Evolutionary conservation across 768 basidiomycete species (phyloP).

Genomic region (Mycena floridula): DNA sequence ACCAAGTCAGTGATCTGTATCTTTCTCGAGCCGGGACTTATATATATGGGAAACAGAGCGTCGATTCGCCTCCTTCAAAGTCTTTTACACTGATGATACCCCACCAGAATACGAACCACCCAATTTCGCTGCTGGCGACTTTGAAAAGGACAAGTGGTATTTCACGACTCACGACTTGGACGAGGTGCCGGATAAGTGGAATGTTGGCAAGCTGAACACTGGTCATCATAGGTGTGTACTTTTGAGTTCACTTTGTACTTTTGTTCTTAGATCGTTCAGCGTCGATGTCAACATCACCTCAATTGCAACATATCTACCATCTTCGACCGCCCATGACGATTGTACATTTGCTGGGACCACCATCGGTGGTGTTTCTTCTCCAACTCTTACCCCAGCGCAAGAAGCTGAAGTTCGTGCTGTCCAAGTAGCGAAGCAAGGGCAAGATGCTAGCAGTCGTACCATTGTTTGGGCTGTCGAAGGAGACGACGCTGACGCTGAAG

Average conservation of each 20-base stretch:
- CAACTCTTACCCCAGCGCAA: slow-evolving; percentile 48
- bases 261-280: slow-evolving; percentile 25
- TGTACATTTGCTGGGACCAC: slow-evolving; percentile 48
- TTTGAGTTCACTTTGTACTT: neutral
- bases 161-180: slow-evolving; percentile 71
- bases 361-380: slow-evolving; percentile 20
- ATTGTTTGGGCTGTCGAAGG: slow-evolving; percentile 61
- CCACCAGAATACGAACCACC: slow-evolving; percentile 84
- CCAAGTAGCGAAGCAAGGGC: slow-evolving; percentile 52
- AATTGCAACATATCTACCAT: slow-evolving; percentile 68
- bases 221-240: slow-evolving; percentile 66
- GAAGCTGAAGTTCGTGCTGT: slow-evolving; percentile 47
- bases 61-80: slow-evolving; percentile 84
- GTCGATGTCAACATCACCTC: slow-evolving; percentile 70
- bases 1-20: slow-evolving; percentile 49
- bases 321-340: slow-evolving; percentile 50
- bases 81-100: slow-evolving; percentile 76
- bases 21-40: too few relatives aligned
- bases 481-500: slow-evolving; percentile 50
- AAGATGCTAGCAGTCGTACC: slow-evolving; percentile 56
- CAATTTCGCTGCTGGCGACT: slow-evolving; percentile 67
- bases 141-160: slow-evolving; percentile 68
- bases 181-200: slow-evolving; percentile 72
- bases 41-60: slow-evolving; percentile 43
- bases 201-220: slow-evolving; percentile 60